Evolutionary conservation across 345 rosid species (phyloP).

Genomic region (Camelina neglecta): DNA sequence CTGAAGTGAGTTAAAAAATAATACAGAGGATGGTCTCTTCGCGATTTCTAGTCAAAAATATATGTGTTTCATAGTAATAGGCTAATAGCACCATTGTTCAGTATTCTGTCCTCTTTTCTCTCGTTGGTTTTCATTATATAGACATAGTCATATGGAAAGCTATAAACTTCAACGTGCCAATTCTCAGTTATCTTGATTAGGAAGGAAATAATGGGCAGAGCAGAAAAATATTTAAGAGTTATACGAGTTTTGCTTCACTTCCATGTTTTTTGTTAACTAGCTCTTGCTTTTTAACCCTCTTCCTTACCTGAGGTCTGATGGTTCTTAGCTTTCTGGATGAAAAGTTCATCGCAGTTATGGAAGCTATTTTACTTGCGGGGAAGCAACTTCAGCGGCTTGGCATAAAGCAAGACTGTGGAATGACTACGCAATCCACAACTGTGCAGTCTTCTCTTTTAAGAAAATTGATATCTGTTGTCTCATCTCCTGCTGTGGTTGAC

Average conservation of each 20-base stretch:
- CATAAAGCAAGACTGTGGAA: slow-evolving; percentile 48
- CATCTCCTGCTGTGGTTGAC: slow-evolving; percentile 68
- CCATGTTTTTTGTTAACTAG: not conserved
- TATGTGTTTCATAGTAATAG: not conserved
- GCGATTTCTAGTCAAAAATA: slow-evolving; percentile 5
- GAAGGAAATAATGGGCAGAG: not conserved
- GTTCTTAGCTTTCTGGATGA: slow-evolving; percentile 47
- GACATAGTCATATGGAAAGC: slow-evolving; percentile 23
- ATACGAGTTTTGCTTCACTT: not conserved
- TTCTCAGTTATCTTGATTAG: slow-evolving; percentile 11
- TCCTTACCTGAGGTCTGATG: slow-evolving; percentile 29
- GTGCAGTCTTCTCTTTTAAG: slow-evolving; percentile 63
- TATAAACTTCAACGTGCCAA: not conserved
- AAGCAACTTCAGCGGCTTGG: slow-evolving; percentile 73
- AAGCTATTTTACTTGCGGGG: slow-evolving; percentile 75
- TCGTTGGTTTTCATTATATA: slow-evolving; percentile 16
- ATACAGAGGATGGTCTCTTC: not conserved
- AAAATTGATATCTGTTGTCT: slow-evolving; percentile 69
- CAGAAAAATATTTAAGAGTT: not conserved
- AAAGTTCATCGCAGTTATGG: slow-evolving; percentile 89
- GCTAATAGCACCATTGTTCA: not conserved
- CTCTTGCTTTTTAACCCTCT: slow-evolving; percentile 20
- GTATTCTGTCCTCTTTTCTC: slow-evolving; percentile 22
- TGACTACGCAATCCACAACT: slow-evolving; percentile 34
- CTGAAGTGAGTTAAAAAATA: slow-evolving; percentile 10